Evolutionary conservation across 805 yeast genomes (phyloP).

Genomic region (Brettanomyces naardenensis): DNA sequence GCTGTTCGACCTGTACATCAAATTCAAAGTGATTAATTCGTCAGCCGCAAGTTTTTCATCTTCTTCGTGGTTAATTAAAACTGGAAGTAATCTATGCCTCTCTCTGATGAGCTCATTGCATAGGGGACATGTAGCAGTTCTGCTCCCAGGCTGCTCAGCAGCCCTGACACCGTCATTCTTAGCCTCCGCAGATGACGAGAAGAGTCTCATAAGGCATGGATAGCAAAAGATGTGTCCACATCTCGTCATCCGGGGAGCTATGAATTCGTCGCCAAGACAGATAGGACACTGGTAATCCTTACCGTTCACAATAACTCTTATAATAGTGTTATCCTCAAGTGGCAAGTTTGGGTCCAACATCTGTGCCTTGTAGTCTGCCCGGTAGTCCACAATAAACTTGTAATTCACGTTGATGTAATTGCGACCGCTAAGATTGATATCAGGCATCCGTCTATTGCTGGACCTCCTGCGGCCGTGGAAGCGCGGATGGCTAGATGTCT

Average conservation of each 20-base stretch:
- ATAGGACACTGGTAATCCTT: conserved; percentile 78
- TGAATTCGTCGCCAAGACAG: conserved; percentile 74
- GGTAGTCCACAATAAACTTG: conserved; percentile 69
- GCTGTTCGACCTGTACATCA: conserved; percentile 46
- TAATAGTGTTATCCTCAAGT: conserved; percentile 49
- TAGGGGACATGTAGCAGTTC: conserved; percentile 51
- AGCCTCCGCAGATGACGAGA: conserved; percentile 40
- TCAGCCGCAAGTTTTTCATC: conserved; percentile 52
- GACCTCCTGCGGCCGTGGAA: conserved; percentile 24
- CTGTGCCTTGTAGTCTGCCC: conserved; percentile 49
- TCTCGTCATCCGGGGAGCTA: conserved; percentile 89
- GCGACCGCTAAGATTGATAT: conserved; percentile 50
- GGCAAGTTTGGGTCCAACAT: conserved; percentile 69
- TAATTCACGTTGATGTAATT: conserved; percentile 76
- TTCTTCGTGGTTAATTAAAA: conserved; percentile 39
- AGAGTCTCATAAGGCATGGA: conserved; percentile 68
- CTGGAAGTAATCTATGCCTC: conserved; percentile 58
- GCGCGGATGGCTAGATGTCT: conserved; percentile 7
- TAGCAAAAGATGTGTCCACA: conserved; percentile 93
- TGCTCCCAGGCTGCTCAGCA: conserved; percentile 30
- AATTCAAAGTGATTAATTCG: conserved; percentile 47
- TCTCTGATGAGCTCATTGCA: conserved; percentile 54
- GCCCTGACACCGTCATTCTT: conserved; percentile 24
- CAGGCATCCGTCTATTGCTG: conserved; percentile 10
- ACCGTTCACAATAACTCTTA: conserved; percentile 67